Evolutionary conservation across 257 asterid genomes (phyloP).

Genomic region (Nicotiana tomentosiformis): DNA sequence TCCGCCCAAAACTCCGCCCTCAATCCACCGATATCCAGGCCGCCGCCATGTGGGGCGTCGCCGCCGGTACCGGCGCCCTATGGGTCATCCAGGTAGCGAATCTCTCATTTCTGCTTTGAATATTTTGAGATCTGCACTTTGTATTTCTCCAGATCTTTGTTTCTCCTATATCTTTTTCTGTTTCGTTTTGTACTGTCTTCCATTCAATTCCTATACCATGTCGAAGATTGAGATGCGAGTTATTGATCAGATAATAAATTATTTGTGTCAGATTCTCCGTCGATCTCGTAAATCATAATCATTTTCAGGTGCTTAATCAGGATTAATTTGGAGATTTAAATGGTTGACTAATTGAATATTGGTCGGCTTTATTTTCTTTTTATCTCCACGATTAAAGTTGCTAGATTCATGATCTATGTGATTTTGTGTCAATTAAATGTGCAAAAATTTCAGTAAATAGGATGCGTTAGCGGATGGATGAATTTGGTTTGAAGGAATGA

Average conservation of each 20-base stretch:
- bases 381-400: not conserved
- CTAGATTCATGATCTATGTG: not conserved
- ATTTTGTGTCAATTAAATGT: not conserved
- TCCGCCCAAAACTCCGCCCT: conserved; percentile 38
- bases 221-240: not conserved
- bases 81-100: conserved; percentile 42
- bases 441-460: not conserved
- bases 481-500: not conserved
- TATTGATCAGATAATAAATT: not conserved
- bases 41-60: conserved; percentile 72
- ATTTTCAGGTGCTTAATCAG: not conserved
- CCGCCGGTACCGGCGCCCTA: conserved; percentile 59
- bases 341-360: not conserved
- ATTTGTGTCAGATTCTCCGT: too few species aligned
- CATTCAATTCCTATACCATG: not conserved
- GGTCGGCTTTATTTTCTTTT: not conserved
- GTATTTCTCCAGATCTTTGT: not conserved
- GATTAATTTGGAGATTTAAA: not conserved
- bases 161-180: not conserved
- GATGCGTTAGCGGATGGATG: not conserved
- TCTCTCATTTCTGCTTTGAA: not conserved
- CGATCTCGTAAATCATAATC: not conserved
- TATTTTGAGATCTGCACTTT: not conserved
- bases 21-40: conserved; percentile 55
- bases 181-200: not conserved